A percentile compares a stretch with the other conserved stretches of the same genome.
Evolutionary conservation across 495 filamentous ascomycete species (phyloP).

Genomic region (Hypoxylon crocopeplum): DNA sequence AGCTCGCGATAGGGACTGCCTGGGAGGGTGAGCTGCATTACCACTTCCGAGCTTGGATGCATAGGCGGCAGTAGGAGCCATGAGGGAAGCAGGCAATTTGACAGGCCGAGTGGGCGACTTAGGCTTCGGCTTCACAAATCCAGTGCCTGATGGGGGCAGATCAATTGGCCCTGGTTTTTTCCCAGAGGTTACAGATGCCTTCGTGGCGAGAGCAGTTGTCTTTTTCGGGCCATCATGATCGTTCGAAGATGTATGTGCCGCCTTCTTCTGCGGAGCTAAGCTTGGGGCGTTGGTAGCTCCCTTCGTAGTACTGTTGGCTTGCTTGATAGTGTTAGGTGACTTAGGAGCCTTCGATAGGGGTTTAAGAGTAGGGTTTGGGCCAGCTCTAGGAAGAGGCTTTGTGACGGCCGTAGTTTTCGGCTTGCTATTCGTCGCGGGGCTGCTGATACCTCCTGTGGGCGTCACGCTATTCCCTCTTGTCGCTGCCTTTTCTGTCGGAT

Average conservation of each 20-base stretch:
- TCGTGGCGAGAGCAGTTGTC: slow-evolving; percentile 16
- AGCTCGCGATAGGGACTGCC: slow-evolving; percentile 48
- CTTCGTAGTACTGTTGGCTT: slow-evolving; percentile 38
- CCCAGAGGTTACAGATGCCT: slow-evolving; percentile 15
- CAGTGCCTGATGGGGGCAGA: slow-evolving; percentile 43
- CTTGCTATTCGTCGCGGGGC: slow-evolving; percentile 18
- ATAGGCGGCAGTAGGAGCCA: slow-evolving; percentile 68
- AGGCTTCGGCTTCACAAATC: slow-evolving; percentile 63
- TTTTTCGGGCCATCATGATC: slow-evolving; percentile 37
- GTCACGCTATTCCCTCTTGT: slow-evolving; percentile 25
- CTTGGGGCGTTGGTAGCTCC: slow-evolving; percentile 27
- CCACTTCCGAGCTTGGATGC: slow-evolving; percentile 58
- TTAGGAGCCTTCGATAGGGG: slow-evolving; percentile 46
- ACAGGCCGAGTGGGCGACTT: slow-evolving; percentile 71
- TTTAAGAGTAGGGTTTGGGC: slow-evolving; percentile 46
- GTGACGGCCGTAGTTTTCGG: slow-evolving; percentile 23
- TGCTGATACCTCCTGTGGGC: slow-evolving; percentile 14
- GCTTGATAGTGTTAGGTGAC: slow-evolving; percentile 44
- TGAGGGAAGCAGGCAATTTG: slow-evolving; percentile 66
- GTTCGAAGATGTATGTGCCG: slow-evolving; percentile 37
- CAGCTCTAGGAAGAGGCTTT: slow-evolving; percentile 38
- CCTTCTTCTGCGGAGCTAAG: slow-evolving; percentile 44
- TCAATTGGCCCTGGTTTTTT: slow-evolving; percentile 48
- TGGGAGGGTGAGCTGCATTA: slow-evolving; percentile 37
- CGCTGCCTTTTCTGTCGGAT: slow-evolving; percentile 37